A percentile compares a stretch with the other conserved stretches of the same genome.
phyloP scores from a whole-genome alignment of 495 filamentous ascomycete genomes.

The Apodospora peruviana region DNA sequence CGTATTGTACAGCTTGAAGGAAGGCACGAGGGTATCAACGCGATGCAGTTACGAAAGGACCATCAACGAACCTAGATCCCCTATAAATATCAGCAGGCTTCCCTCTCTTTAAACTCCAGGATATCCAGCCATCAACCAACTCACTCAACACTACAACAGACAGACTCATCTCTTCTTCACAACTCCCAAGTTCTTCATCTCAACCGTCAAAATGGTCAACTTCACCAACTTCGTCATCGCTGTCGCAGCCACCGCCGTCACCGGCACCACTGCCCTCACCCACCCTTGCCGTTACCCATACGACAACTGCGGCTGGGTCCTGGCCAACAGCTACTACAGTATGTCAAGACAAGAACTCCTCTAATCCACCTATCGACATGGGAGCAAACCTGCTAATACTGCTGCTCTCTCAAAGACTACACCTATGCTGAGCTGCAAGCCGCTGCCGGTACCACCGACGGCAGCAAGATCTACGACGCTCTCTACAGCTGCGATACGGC shows the following conservation, averaged over 20 bases:
- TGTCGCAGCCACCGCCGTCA: constrained; percentile 1
- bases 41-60: too few species aligned
- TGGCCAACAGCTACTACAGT: constrained; percentile 6
- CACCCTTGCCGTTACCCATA: constrained; percentile 9
- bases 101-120: too few species aligned
- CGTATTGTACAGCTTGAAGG: too few species aligned
- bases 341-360: background rate
- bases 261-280: constrained; percentile 4
- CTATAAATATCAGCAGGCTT: too few species aligned
- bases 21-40: too few species aligned
- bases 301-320: constrained; percentile 11
- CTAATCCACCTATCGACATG: too few species aligned
- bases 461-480: constrained; percentile 10
- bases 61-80: too few species aligned
- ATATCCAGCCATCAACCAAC: too few species aligned
- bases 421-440: constrained; percentile 8
- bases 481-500: constrained; percentile 9
- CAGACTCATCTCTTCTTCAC: too few species aligned
- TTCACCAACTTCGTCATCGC: constrained; percentile 6
- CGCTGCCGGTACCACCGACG: constrained; percentile 6
- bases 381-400: too few species aligned
- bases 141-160: too few species aligned
- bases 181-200: too few species aligned
- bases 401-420: constrained; percentile 4
- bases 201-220: constrained; percentile 5